These are phyloP conservation scores for Hordeum pubiflorum DNA, from an alignment of 202 grass and related monocot species.

Conservation along the genomic window DNA sequence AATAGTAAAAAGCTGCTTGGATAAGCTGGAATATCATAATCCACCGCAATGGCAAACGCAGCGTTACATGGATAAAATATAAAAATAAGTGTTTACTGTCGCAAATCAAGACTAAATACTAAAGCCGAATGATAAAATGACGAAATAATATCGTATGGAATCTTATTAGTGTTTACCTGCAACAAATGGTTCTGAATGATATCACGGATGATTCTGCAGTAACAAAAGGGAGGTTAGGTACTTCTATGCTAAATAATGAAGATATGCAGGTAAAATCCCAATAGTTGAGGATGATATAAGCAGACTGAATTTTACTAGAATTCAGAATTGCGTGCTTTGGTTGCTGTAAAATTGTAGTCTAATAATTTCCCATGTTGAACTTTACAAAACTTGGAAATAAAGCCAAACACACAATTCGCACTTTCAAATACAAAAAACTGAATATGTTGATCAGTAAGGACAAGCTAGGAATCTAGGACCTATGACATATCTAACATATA, in stretches of 20 bases:
- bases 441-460: conserved; percentile 6
- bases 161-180: conserved; percentile 56
- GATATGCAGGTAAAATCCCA: neutral
- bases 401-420: neutral
- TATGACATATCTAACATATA: neutral
- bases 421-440: neutral
- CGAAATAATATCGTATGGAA: neutral
- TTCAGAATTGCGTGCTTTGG: conserved; percentile 8
- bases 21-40: neutral
- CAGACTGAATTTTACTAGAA: neutral
- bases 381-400: neutral
- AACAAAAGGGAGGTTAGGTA: conserved; percentile 40
- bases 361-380: neutral
- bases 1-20: neutral
- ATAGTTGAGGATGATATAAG: neutral
- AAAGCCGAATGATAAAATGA: neutral
- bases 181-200: conserved; percentile 99
- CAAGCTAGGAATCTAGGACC: neutral
- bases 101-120: neutral
- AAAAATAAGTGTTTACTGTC: neutral
- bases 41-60: neutral
- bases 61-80: neutral
- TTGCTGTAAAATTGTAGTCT: neutral
- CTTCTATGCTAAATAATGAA: neutral
- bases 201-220: conserved; percentile 97